Percentiles rank a stretch among this genome's conserved stretches.
phyloP scores from a whole-genome alignment of 192 early-diverging fungal genomes.

The Phycomyces blakesleeanus region DNA sequence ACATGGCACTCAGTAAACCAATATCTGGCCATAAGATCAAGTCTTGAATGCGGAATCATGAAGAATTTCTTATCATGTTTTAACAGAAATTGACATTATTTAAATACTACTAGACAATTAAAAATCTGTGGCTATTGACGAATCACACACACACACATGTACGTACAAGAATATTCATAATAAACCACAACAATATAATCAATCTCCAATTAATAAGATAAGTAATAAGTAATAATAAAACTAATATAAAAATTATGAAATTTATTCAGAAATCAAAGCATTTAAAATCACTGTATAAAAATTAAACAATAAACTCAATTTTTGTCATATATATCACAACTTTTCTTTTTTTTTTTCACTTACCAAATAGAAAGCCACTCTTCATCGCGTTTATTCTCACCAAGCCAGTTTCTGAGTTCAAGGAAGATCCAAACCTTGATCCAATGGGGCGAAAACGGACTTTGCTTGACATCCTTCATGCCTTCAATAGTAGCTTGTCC shows the following conservation, averaged over 20 bases:
- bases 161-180: too few species aligned
- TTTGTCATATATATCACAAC: background rate
- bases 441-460: slow-evolving; percentile 42
- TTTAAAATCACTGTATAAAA: slow-evolving; percentile 2
- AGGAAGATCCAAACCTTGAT: slow-evolving; percentile 62
- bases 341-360: too few species aligned
- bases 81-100: too few species aligned
- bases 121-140: too few species aligned
- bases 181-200: too few species aligned
- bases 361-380: slow-evolving; percentile 38
- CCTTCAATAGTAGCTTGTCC: slow-evolving; percentile 42
- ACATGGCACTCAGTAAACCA: too few species aligned
- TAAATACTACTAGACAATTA: too few species aligned
- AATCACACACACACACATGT: too few species aligned
- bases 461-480: slow-evolving; percentile 41
- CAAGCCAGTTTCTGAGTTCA: slow-evolving; percentile 54
- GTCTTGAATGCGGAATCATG: too few species aligned
- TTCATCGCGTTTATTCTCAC: slow-evolving; percentile 25
- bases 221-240: background rate
- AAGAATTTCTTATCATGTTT: too few species aligned
- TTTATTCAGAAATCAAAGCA: background rate
- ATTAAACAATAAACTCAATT: background rate
- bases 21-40: too few species aligned
- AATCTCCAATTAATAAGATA: too few species aligned
- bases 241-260: background rate